Evolutionary conservation across 164 flowering plant genomes (phyloP), one percentile per base, ranked within the genome.

Genomic region (Piper betle): DNA sequence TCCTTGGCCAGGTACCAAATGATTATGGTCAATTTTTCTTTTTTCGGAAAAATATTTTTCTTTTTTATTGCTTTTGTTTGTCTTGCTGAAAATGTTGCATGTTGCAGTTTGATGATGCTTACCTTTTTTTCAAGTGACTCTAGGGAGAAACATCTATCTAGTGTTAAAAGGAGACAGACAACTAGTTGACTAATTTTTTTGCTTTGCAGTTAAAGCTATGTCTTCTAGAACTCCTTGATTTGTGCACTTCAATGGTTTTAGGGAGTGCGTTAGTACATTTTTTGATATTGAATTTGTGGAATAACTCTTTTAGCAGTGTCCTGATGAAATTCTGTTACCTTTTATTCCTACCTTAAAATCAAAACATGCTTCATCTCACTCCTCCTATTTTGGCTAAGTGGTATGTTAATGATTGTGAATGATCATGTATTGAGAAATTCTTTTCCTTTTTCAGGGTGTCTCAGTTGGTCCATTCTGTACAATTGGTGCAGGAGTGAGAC

Each of bases 401-500:
- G 33, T 25, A 25, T 25, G 33, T 2, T 25, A 25, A 25, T 46
- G 50, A 46, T 46, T 10, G 50, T 10, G 46, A 46, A 46, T 46
- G 50, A 46, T 2, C 0, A 10, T 46, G 15, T 46, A 15, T 46
- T 46, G 50, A 15, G 15, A 46, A 46, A 42, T 46, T 46, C 3
- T 46, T 46, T 46, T 46, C 50, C 3, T 46, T 46, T 46, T 12
- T 54, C 70, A 89, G 97, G 90, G 85, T 64, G 86, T 85, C 55
- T 80, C 92, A 17, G 64, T 93, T 65, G 99, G 96, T 57, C 91
- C 97, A 5, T 90, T 83, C 68, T 90, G 99, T 68, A 79, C 92
- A 0, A 77, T 90, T 72, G 96, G 97, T 4, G 69, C 88, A 18
- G 74, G 71, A 39, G 92, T 69, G 8, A 88, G 78, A 77, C 71